A percentile compares a stretch with the other conserved stretches of the same genome.
These are phyloP conservation scores for Pythium biforme DNA, from an alignment of 352 stramenopile genomes.

Conservation along the genomic window DNA sequence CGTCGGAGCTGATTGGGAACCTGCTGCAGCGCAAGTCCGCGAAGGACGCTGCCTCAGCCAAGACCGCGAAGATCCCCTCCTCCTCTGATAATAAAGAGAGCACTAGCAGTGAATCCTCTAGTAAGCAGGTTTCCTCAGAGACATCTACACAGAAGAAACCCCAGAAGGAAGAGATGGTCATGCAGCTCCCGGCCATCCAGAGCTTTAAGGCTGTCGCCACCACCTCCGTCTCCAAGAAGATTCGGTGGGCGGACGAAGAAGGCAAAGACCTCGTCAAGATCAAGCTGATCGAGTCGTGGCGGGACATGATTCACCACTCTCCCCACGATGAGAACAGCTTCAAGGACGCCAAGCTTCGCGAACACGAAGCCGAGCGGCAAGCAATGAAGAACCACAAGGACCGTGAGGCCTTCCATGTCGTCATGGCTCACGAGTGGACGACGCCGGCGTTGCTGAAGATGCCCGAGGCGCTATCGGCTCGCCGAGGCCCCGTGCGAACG, in stretches of 20 bases:
- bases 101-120: constrained; percentile 27
- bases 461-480: constrained; percentile 48
- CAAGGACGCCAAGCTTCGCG: constrained; percentile 79
- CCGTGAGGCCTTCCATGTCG: constrained; percentile 44
- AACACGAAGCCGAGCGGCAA: constrained; percentile 75
- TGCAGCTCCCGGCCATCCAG: constrained; percentile 77
- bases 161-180: constrained; percentile 38
- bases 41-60: constrained; percentile 55
- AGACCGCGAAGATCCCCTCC: constrained; percentile 38
- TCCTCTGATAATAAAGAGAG: constrained; percentile 29
- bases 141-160: constrained; percentile 21
- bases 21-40: constrained; percentile 81
- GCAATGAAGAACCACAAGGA: constrained; percentile 69
- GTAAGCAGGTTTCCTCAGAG: constrained; percentile 27
- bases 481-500: constrained; percentile 36
- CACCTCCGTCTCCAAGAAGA: constrained; percentile 50
- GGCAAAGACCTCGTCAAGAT: constrained; percentile 77
- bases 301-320: constrained; percentile 66
- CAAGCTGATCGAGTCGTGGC: constrained; percentile 86
- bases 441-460: constrained; percentile 62
- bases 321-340: constrained; percentile 71
- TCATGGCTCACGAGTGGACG: constrained; percentile 60
- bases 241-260: constrained; percentile 80
- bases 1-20: constrained; percentile 78
- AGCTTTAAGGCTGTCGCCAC: constrained; percentile 67